phyloP scores from a whole-genome alignment of 1,139 yeast species.

The Nakaseomyces nivariensis region DNA sequence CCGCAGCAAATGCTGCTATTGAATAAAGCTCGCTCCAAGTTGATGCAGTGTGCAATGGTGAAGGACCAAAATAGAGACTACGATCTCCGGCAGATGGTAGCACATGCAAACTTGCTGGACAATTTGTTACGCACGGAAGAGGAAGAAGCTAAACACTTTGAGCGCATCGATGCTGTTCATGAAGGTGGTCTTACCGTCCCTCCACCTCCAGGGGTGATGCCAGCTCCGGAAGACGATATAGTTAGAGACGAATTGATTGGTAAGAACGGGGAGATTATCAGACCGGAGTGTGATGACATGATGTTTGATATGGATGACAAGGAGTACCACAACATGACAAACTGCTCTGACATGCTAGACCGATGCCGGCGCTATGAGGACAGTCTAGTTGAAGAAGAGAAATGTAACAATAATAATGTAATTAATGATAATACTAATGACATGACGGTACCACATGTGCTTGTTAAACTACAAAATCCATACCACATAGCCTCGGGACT shows the following conservation, averaged over 20 bases:
- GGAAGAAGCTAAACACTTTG: not conserved
- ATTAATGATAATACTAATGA: not conserved
- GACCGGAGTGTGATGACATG: not conserved
- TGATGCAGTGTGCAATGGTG: conserved; percentile 4
- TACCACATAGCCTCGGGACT: not conserved
- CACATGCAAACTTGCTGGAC: conserved; percentile 23
- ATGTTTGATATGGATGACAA: conserved; percentile 2
- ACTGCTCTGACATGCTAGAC: not conserved
- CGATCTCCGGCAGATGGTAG: conserved; percentile 18
- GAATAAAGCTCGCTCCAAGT: conserved; percentile 2
- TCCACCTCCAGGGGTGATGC: not conserved
- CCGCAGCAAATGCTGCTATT: conserved; percentile 4
- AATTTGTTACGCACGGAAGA: conserved; percentile 4
- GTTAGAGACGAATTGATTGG: not conserved
- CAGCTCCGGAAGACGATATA: not conserved
- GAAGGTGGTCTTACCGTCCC: not conserved
- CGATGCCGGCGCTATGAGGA: not conserved
- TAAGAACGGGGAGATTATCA: not conserved
- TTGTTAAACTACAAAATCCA: not conserved
- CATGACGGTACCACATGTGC: not conserved
- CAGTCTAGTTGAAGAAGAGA: not conserved
- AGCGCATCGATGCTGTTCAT: not conserved
- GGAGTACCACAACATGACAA: conserved; percentile 2
- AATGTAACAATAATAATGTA: not conserved
- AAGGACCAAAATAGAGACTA: conserved; percentile 5